Base-by-base conservation (phyloP, 2,329 filamentous ascomycete species). In the Colletotrichum plurivorum region DNA sequence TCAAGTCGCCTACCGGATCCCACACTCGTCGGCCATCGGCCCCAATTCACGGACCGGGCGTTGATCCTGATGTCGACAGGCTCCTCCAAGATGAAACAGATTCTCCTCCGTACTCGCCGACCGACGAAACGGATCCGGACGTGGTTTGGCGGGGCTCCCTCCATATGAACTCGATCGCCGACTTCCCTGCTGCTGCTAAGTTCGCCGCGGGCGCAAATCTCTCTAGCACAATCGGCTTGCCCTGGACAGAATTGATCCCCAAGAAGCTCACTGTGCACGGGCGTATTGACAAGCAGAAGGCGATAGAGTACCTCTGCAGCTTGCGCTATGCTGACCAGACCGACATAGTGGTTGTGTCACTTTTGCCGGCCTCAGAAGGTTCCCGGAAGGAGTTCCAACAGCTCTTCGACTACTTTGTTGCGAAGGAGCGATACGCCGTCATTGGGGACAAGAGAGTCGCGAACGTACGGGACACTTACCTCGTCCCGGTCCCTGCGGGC, bases 221-320 rank as follows among this genome's bases (percentile, higher is more conserved):
- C 62, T 88, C 85, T 53, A 88, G 86, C 70, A 88, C 91, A 0
- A 75, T 81, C 20, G 73, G 74, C 1, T 63, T 82, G 16, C 77
- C 84, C 0, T 98, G 95, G 94, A 87, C 87, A 18, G 88, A 92
- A 66, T 83, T 98, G 10, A 88, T 97, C 8, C 93, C 94, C 0
- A 84, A 88, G 36, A 87, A 85, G 8, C 84, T 96, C 36, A 89
- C 87, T 7, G 91, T 96, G 22, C 91, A 91, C 55, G 94, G 93
- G 1, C 90, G 96, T 18, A 96, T 99, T 69, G 89, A 93, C 59
- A 90, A 94, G 73, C 88, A 92, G 69, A 92, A 92, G 72, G 96
- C 95, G 12, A 94, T 94, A 65, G 94, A 97, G 70, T 99, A 99
- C 75, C 90, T 99, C 0, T 96, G 94, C 76, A 91, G 94, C 58